Conservation (phyloP, 768 basidiomycete genomes). For the Rhodotorula taiwanensis region DNA sequence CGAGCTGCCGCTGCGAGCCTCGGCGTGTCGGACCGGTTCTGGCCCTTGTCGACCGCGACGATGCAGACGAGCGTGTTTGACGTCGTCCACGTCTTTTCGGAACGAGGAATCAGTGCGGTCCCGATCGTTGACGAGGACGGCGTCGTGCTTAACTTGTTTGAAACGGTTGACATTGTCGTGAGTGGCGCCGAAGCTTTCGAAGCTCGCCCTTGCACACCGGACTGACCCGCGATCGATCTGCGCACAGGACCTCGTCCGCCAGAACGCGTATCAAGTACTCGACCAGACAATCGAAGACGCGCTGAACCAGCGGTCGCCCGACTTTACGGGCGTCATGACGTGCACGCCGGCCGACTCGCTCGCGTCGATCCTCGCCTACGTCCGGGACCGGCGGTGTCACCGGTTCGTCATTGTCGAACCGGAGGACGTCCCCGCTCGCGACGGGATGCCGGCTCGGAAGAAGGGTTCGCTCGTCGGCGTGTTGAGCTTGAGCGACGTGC, state of each 20-base stretch:
- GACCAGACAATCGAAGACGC: constrained; percentile 91
- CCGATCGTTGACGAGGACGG: constrained; percentile 80
- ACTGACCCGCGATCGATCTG: neutral
- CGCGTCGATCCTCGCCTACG: constrained; percentile 77
- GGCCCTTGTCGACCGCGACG: constrained; percentile 86
- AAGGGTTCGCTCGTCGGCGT: constrained; percentile 67
- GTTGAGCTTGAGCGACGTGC: constrained; percentile 80
- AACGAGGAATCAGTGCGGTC: constrained; percentile 89
- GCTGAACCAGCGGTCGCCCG: constrained; percentile 78
- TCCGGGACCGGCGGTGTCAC: constrained; percentile 89
- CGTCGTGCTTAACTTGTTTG: constrained; percentile 89
- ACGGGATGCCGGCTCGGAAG: constrained; percentile 20
- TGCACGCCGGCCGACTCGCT: constrained; percentile 89
- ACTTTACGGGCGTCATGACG: constrained; percentile 94
- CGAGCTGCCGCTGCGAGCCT: constrained; percentile 5
- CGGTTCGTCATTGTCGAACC: constrained; percentile 51
- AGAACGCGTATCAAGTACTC: constrained; percentile 82
- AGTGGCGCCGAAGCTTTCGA: neutral
- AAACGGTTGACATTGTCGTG: constrained; percentile 98
- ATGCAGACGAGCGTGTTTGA: constrained; percentile 89
- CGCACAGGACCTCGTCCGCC: constrained; percentile 75
- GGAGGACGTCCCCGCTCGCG: constrained; percentile 23
- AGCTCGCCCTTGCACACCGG: neutral
- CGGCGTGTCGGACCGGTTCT: constrained; percentile 59
- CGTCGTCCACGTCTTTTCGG: constrained; percentile 97